phyloP scores from a whole-genome alignment of 805 yeast species.

The Tetrapisispora phaffii region DNA sequence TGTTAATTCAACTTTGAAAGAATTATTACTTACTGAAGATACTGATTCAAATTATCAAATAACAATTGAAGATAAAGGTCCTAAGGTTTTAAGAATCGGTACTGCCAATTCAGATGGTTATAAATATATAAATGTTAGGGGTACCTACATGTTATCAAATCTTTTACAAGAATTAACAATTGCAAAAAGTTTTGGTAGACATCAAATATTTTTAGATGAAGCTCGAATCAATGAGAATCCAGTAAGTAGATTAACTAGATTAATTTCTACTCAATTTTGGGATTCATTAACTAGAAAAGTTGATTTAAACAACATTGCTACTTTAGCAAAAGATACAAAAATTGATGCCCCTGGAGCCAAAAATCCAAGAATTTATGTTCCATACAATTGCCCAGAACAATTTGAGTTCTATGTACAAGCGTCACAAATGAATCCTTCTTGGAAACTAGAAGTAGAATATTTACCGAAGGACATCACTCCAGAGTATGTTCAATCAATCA shows the following conservation, averaged over 20 bases:
- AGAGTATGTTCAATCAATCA: constrained; percentile 64
- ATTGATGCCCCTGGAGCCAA: constrained; percentile 52
- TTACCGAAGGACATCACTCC: constrained; percentile 70
- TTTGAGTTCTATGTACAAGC: constrained; percentile 54
- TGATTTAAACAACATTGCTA: constrained; percentile 49
- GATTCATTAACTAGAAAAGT: constrained; percentile 60
- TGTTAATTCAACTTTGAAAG: constrained; percentile 61
- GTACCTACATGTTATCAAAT: constrained; percentile 84
- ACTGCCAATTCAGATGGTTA: constrained; percentile 81
- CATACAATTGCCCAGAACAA: constrained; percentile 58
- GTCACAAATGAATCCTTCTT: constrained; percentile 44
- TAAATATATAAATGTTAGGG: constrained; percentile 62
- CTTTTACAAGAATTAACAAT: constrained; percentile 80
- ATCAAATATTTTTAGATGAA: constrained; percentile 71
- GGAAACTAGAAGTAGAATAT: constrained; percentile 63
- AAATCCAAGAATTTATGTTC: constrained; percentile 70
- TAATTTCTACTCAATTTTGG: constrained; percentile 77
- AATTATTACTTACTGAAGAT: constrained; percentile 66
- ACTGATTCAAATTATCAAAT: constrained; percentile 79
- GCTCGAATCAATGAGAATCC: constrained; percentile 81
- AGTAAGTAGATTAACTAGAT: constrained; percentile 60
- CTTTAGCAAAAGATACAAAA: constrained; percentile 72
- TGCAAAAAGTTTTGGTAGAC: constrained; percentile 72
- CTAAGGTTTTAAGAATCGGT: constrained; percentile 68
- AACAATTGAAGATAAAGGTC: constrained; percentile 77